Base-by-base conservation (phyloP, 169 alveolate species). In the Blepharisma undulans region DNA sequence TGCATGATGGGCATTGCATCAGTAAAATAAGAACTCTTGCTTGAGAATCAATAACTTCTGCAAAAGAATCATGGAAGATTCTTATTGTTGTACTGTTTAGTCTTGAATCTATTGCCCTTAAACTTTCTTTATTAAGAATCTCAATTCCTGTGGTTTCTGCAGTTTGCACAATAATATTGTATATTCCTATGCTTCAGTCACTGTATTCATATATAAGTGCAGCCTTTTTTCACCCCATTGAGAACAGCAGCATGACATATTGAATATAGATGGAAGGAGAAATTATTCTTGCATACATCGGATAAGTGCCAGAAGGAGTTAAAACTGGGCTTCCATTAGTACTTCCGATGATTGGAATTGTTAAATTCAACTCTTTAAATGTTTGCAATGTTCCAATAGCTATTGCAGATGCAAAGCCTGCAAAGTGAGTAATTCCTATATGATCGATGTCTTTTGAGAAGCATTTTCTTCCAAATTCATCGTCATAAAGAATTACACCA, bases 401-500 rank as follows among this genome's bases (percentile, higher is more conserved):
- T 29, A 22, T 25, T 3, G 80, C 4, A 0, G 80, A 74, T 29
- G 27, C 30, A 22, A 29, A 22, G 10, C 66, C 16, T 7, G 86
- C 16, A 4, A 78, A 22, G 18, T 14, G 27, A 3, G 34, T 36
- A 21, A 29, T 10, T 7, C 86, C 86, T 36, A 78, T 12, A 0
- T 22, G 8, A 29, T 22, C 66, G 0, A 25, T 22, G 2, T 30
- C 76, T 7, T 82, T 82, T 21, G 27, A 22, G 10, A 82, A n/a
- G 76, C 89, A 82, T 8, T 8, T 19, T 36, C n/a, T 82, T 21
- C 8, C 33, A 5, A n/a, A 82, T 21, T 10, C 10, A 19, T 8
- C 72, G 8, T 82, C 76, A 30, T 25, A 82, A 30, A 82, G 16
- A 36, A 33, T 48, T n/a, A 82, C 89, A n/a, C 89, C 89, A 59